Evolutionary conservation across 345 rosid species (phyloP), one percentile per base, ranked within the genome.

Genomic region (Triadica sebifera): DNA sequence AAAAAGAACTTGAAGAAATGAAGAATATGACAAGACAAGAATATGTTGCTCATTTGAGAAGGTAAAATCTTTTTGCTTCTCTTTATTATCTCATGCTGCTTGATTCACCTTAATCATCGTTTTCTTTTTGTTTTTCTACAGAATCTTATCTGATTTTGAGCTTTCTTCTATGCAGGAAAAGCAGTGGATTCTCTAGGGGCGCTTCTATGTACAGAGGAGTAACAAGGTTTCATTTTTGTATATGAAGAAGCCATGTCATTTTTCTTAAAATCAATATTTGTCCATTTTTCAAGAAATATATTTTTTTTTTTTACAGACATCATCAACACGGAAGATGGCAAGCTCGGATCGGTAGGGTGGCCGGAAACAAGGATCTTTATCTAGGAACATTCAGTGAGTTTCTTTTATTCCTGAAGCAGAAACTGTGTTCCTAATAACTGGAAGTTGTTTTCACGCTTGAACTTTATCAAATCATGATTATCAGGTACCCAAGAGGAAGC

Each of bases 271-370:
- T 53, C 75, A 43, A 43, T 10, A 10, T 43, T 43, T 43, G 17
- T 17, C 9, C 82, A 39, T 78, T 55, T 61, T 81, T 69, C 71
- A 29, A 61, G 0, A n/a, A n/a, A n/a, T n/a, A n/a, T n/a, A n/a
- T n/a, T n/a, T n/a, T n/a, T 45, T 13, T 2, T 56, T 66, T 53
- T 75, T 29, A 8, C 81, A 91, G 98, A 61, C 93, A 96, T 72
- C 99, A 96, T 75, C 99, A 96, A 65, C 98, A 96, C 79, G 99
- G 99, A 74, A 90, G 99, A 82, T 96, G 99, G 99, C 98, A 96
- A 77, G 99, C 99, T 77, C 84, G 99, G 67, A 96, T 96, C 3
- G 99, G 99, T 49, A 87, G 99, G 84, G 99, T 96, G 37, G 97
- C 98, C 0, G 99, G 99, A 60, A 96, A 96, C 81, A 96, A 96